Base-by-base conservation (phyloP, 495 filamentous ascomycete species). In the Penicillium malachiteum region DNA sequence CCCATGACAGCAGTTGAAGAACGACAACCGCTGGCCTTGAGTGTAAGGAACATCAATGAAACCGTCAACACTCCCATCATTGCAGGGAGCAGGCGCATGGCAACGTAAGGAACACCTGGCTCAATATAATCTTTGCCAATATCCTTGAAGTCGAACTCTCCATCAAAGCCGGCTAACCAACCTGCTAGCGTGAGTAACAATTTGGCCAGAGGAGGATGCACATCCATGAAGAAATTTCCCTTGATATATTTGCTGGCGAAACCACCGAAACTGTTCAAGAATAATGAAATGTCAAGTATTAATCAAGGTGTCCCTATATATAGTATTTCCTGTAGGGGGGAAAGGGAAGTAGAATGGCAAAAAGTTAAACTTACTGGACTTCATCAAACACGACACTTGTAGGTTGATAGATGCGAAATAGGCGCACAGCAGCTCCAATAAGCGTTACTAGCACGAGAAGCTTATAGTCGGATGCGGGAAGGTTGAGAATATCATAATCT, bases 231-330 rank as follows among this genome's bases (percentile, higher is more conserved):
- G 79, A 98, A 98, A 59, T 78, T 84, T 59, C 94, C 94, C 73
- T 97, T 97, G 78, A 98, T 97, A 68, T 98, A 98, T 70, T 98
- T 97, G 56, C 89, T 89, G 40, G 94, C 94, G 65, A 97, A 98
- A 4, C 94, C 94, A 64, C 94, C 94, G 73, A 98, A 98, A 71
- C 92, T 96, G 18, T 50, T 26, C 4, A 4, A 26, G 21, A 26
- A 26, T 26, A 26, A 26, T 26, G 21, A 26, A 26, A 26, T 26
- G 21, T 26, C 21, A 26, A 26, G 21, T 26, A 26, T 26, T 26
- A 26, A 26, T 4, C 4, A 26, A 2, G 2, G 4, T 26, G 4
- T 26, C 21, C 21, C 21, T 26, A n/a, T n/a, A n/a, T n/a, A n/a
- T n/a, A n/a, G n/a, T 26, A 26, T 26, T 26, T 26, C 21, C 21